Conservation (phyloP, 1,139 yeast genomes). For the Lodderomyces parapsilosis region DNA sequence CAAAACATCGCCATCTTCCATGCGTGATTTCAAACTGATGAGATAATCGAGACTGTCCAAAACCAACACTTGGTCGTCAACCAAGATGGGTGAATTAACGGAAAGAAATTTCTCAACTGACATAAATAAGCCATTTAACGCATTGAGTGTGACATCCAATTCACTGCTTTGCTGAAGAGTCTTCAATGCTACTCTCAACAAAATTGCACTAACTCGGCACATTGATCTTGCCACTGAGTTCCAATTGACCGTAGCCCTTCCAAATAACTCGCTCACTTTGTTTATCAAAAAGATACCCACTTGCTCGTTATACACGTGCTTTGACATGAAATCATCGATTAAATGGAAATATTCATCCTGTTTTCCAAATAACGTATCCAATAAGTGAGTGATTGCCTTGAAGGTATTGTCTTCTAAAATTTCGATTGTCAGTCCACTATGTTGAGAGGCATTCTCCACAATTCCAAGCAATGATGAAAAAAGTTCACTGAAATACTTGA, state of each 20-base stretch:
- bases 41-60: slow-evolving; percentile 59
- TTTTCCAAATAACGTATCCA: slow-evolving; percentile 65
- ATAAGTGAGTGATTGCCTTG: slow-evolving; percentile 56
- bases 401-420: slow-evolving; percentile 42
- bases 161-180: slow-evolving; percentile 23
- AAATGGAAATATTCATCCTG: slow-evolving; percentile 61
- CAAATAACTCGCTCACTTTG: slow-evolving; percentile 46
- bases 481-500: slow-evolving; percentile 56
- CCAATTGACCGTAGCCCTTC: slow-evolving; percentile 57
- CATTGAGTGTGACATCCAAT: slow-evolving; percentile 30
- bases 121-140: slow-evolving; percentile 33
- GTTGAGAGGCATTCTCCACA: slow-evolving; percentile 23
- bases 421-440: slow-evolving; percentile 27
- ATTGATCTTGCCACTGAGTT: slow-evolving; percentile 60
- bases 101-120: slow-evolving; percentile 49
- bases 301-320: slow-evolving; percentile 37
- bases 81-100: slow-evolving; percentile 44
- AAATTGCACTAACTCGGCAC: slow-evolving; percentile 55
- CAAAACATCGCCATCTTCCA: slow-evolving; percentile 40
- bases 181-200: slow-evolving; percentile 42
- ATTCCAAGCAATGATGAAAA: slow-evolving; percentile 45
- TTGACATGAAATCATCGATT: slow-evolving; percentile 47
- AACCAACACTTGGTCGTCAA: slow-evolving; percentile 59
- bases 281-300: slow-evolving; percentile 53
- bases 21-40: slow-evolving; percentile 39